phyloP scores from a whole-genome alignment of 2,329 filamentous ascomycete species.

The Xylariomycetidae sp. region DNA sequence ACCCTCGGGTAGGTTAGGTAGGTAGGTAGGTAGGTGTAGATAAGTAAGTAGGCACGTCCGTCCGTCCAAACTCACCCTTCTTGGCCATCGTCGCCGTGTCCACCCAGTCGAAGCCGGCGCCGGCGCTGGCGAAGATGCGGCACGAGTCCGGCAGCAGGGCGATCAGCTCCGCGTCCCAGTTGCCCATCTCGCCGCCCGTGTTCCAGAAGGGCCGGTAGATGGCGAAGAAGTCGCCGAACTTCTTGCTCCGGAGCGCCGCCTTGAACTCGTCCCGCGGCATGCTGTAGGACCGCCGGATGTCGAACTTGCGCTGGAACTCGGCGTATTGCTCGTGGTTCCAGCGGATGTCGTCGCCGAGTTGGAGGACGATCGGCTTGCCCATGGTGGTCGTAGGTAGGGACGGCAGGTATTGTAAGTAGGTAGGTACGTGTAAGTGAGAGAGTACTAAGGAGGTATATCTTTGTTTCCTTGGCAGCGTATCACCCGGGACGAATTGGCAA shows the following conservation, averaged over 20 bases:
- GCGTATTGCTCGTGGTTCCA: slow-evolving; percentile 14
- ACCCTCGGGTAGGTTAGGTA: too few species aligned
- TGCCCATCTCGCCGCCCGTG: slow-evolving; percentile 59
- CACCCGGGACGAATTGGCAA: too few species aligned
- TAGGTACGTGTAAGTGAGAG: too few species aligned
- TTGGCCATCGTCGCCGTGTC: slow-evolving; percentile 36
- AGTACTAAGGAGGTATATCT: too few species aligned
- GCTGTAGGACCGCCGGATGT: slow-evolving; percentile 12
- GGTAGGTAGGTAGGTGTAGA: too few species aligned
- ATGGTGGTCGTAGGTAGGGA: too few species aligned
- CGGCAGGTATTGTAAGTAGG: too few species aligned
- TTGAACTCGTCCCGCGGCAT: slow-evolving; percentile 12
- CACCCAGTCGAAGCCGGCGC: slow-evolving; percentile 59
- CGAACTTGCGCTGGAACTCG: slow-evolving; percentile 10
- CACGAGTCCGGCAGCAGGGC: slow-evolving; percentile 45
- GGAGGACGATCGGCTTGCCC: slow-evolving; percentile 11
- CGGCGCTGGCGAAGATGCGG: slow-evolving; percentile 53
- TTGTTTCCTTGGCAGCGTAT: too few species aligned
- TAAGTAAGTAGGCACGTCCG: too few species aligned
- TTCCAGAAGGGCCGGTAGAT: slow-evolving; percentile 57
- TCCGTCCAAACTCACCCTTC: slow-evolving; percentile 6
- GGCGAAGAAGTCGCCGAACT: slow-evolving; percentile 32
- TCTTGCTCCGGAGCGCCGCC: slow-evolving; percentile 7
- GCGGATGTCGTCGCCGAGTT: slow-evolving; percentile 13
- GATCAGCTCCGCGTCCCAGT: slow-evolving; percentile 55